Evolutionary conservation across 2,329 filamentous ascomycete species (phyloP), one percentile per base, ranked within the genome.

Genomic region (Neodidymelliopsis sp.): DNA sequence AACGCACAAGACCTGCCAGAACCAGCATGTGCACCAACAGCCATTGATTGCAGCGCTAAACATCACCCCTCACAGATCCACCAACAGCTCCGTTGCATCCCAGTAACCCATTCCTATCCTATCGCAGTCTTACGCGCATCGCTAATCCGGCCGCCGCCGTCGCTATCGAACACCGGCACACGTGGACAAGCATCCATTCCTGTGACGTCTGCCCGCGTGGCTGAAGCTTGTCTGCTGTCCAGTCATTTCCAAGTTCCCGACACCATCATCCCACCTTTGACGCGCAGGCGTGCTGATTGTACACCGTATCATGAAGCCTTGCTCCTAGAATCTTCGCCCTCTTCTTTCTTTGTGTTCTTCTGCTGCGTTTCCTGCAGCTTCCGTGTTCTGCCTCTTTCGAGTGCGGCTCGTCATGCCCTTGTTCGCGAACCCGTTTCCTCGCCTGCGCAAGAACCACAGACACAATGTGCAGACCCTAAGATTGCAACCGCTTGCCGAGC

Each of bases 401-500:
- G 16, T n/a, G 19, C 22, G 47, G 30, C 15, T 19, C 27, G 18
- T 28, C 30, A 68, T 70, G 66, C 37, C 55, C 16, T 49, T 48
- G 13, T 6, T 53, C 19, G 19, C 49, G 11, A 70, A 65, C 33
- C 58, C 61, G n/a, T 47, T 69, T 20, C 59, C 57, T 29, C 65
- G 59, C 33, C 65, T 74, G 10, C 64, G 61, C 37, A 58, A 60
- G 34, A 62, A 65, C 1, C 54, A 67, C 29, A 47, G 45, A 27
- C 67, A 85, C 62, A 88, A 88, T 74, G 66, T 83, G 54, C 67
- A 74, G 18, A 85, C 81, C 10, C 74, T 88, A 50, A 78, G 75
- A 53, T 69, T 66, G 16, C 78, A 81, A 38, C 83, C 85, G 54
- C 74, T 88, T 12, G 74, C 88, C 37, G 93, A 97, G 76, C 84